A percentile compares a stretch with the other conserved stretches of the same genome.
These are phyloP conservation scores for Raphanus hybrid DNA, from an alignment of 441 rosid genomes.

Conservation along the genomic window DNA sequence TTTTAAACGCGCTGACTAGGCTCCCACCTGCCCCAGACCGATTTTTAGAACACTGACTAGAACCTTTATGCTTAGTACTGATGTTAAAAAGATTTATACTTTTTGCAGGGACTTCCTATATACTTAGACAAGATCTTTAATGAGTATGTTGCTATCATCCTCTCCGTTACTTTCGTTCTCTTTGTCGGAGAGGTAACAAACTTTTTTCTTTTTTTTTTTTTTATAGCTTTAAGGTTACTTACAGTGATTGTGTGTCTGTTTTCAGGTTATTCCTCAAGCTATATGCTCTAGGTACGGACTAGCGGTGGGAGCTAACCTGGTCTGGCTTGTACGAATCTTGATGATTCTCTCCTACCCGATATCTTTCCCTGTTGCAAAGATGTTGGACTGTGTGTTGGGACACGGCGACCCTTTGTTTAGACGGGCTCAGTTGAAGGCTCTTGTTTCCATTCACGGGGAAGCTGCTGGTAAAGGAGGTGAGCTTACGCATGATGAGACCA, in stretches of 20 bases:
- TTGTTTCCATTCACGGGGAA: conserved; percentile 1
- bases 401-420: conserved; percentile 61
- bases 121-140: conserved; percentile 93
- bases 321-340: conserved; percentile 81
- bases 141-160: conserved; percentile 86
- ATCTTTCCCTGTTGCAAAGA: conserved; percentile 91
- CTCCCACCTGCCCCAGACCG: too few species aligned
- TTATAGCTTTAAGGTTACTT: neutral
- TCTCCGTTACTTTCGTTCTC: conserved; percentile 91
- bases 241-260: neutral
- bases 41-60: too few species aligned
- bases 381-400: conserved; percentile 86
- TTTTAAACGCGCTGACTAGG: too few species aligned
- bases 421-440: conserved; percentile 2
- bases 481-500: conserved; percentile 5
- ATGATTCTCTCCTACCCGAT: conserved; percentile 87
- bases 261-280: conserved; percentile 92
- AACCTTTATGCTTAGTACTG: neutral
- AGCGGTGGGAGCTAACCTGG: conserved; percentile 91
- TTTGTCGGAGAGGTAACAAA: conserved; percentile 82
- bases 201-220: neutral
- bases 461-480: conserved; percentile 5
- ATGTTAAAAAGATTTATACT: neutral
- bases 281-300: conserved; percentile 92
- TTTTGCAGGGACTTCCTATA: conserved; percentile 87